Base-by-base conservation (phyloP, 2,329 filamentous ascomycete genomes). In the Talaromyces sp. region DNA sequence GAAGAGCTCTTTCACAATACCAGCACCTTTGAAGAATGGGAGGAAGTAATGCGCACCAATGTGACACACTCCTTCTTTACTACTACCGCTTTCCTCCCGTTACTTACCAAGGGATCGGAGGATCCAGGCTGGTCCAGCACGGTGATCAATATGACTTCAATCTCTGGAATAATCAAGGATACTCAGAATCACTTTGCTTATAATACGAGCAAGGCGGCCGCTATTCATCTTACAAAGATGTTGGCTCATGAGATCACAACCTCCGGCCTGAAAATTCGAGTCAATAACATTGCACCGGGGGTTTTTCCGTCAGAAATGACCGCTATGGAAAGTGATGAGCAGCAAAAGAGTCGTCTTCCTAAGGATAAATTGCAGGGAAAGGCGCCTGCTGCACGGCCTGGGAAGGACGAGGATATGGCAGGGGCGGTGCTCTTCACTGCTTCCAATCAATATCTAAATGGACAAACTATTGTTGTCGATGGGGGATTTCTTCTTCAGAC, bases 131-230 rank as follows among this genome's bases (percentile, higher is more conserved):
- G 80, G 61, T 76, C 79, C 2, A 80, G 82, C 17, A 84, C 81
- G 1, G 84, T 89, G 17, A 83, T 96, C 55, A 87, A 90, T 35
- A 89, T 89, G 39, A 86, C 86, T 56, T 88, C 83, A 17, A 91
- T 95, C 69, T 88, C 81, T 0, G 87, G 84, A 0, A 87, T 91
- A 55, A 88, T 92, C 73, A 86, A 89, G 63, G 78, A 82, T 43
- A 80, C 86, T 0, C 86, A 90, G 22, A 87, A 88, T 20, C 89
- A 91, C 30, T 92, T 86, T 71, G 84, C 86, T 0, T 94, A 94
- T 69, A 89, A 89, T 14, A 83, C 89, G n/a, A 87, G 84, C 55
- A 94, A 94, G 75, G 89, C 87, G 1, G 90, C 85, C 0, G 85
- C 86, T 0, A 87, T 87, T 7, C 86, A 91, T 57, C 72, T 91